phyloP scores from a whole-genome alignment of 768 basidiomycete species.

The Lyophyllum atratum region DNA sequence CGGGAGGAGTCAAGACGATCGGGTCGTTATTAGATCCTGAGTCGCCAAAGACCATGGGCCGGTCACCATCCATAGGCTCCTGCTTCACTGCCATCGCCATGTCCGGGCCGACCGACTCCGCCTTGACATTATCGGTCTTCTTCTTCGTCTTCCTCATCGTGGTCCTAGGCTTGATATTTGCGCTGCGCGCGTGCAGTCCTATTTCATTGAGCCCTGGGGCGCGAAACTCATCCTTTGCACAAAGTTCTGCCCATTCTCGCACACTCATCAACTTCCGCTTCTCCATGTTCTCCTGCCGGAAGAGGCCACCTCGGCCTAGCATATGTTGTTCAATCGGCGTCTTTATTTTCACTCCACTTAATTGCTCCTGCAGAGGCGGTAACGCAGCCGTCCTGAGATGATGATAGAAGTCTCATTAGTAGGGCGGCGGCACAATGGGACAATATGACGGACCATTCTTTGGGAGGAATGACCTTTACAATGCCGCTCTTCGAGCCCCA shows the following conservation, averaged over 20 bases:
- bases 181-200: constrained; percentile 49
- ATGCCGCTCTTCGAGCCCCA: constrained; percentile 94
- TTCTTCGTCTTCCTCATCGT: constrained; percentile 42
- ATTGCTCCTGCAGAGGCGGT: constrained; percentile 70
- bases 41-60: constrained; percentile 22
- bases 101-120: constrained; percentile 48
- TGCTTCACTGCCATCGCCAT: constrained; percentile 43
- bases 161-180: constrained; percentile 32
- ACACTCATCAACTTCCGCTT: constrained; percentile 83
- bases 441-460: constrained; percentile 74
- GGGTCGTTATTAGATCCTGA: constrained; percentile 20
- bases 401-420: constrained; percentile 22
- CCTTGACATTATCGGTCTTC: constrained; percentile 37
- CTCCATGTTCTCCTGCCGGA: constrained; percentile 89
- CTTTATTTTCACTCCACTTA: constrained; percentile 76
- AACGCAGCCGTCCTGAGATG: constrained; percentile 63
- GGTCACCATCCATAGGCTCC: constrained; percentile 43
- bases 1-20: constrained; percentile 41
- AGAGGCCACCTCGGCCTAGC: constrained; percentile 83
- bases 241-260: constrained; percentile 85
- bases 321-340: constrained; percentile 94
- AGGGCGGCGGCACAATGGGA: constrained; percentile 15
- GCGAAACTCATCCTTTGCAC: constrained; percentile 67
- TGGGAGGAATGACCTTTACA: constrained; percentile 94
- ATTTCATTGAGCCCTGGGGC: constrained; percentile 75